phyloP scores from a whole-genome alignment of 192 early-diverging fungal genomes.

The Backusella luteola region DNA sequence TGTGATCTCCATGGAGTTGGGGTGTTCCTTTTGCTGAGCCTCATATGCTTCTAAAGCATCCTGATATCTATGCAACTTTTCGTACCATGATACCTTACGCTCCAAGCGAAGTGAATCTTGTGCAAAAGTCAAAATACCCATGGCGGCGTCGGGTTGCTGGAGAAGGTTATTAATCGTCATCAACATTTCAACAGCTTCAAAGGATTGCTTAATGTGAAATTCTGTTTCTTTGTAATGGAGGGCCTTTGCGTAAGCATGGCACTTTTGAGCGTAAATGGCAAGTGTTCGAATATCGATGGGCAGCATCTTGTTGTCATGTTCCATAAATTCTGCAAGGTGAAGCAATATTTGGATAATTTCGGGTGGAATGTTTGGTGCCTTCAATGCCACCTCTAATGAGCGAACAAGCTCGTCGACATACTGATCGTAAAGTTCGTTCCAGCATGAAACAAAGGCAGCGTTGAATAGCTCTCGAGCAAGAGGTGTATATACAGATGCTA shows the following conservation, averaged over 20 bases:
- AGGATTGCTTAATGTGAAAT: slow-evolving; percentile 79
- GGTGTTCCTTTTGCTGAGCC: slow-evolving; percentile 72
- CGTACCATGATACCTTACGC: slow-evolving; percentile 89
- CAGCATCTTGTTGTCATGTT: slow-evolving; percentile 93
- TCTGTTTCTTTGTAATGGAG: slow-evolving; percentile 97
- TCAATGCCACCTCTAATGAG: slow-evolving; percentile 80
- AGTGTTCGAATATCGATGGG: slow-evolving; percentile 91
- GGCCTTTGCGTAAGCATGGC: slow-evolving; percentile 97
- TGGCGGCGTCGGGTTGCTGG: slow-evolving; percentile 94
- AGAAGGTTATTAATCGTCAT: slow-evolving; percentile 94
- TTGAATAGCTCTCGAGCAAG: slow-evolving; percentile 92
- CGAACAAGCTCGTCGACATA: slow-evolving; percentile 87
- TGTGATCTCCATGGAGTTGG: slow-evolving; percentile 72
- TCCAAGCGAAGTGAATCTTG: slow-evolving; percentile 80
- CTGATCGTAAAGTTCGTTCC: slow-evolving; percentile 87
- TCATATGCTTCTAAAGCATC: slow-evolving; percentile 89
- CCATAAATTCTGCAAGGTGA: slow-evolving; percentile 98
- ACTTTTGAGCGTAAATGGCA: slow-evolving; percentile 86
- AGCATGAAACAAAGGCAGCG: slow-evolving; percentile 95
- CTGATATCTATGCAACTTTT: slow-evolving; percentile 92
- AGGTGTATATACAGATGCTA: slow-evolving; percentile 78
- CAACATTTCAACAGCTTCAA: slow-evolving; percentile 85
- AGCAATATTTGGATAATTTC: slow-evolving; percentile 90
- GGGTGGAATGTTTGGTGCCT: slow-evolving; percentile 80
- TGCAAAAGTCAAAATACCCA: slow-evolving; percentile 90